Percentiles rank a stretch among this genome's conserved stretches.
Conservation (phyloP, 805 yeast species). For the Isabelozyma rhagii region DNA sequence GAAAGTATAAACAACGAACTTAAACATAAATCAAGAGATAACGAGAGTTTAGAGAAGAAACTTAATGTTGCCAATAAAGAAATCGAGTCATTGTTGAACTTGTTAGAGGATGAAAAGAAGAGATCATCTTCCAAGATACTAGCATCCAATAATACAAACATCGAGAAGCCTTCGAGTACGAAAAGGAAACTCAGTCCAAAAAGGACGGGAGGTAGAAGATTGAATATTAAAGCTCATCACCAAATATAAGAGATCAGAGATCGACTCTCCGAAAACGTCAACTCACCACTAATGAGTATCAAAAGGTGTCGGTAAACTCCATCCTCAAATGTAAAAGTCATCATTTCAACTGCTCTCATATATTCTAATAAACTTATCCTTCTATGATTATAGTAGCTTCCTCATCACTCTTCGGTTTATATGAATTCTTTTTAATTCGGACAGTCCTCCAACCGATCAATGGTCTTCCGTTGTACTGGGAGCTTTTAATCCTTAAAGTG, state of each 20-base stretch:
- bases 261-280: too few species aligned
- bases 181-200: constrained; percentile 8
- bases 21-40: constrained; percentile 46
- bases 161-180: not conserved
- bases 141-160: not conserved
- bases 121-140: not conserved
- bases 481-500: not conserved
- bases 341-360: not conserved
- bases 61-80: constrained; percentile 35
- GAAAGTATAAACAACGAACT: constrained; percentile 41
- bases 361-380: not conserved
- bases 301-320: too few species aligned
- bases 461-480: not conserved
- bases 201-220: constrained; percentile 3
- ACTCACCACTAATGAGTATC: too few species aligned
- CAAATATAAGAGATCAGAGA: not conserved
- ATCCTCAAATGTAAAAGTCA: too few species aligned
- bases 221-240: not conserved
- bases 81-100: constrained; percentile 52
- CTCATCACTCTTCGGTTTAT: not conserved
- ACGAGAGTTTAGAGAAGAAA: constrained; percentile 45
- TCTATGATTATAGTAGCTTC: not conserved
- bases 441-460: not conserved
- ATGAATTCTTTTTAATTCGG: too few species aligned
- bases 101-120: constrained; percentile 14